Conservation (phyloP, 768 basidiomycete species). For the Naganishia vishniacii region DNA sequence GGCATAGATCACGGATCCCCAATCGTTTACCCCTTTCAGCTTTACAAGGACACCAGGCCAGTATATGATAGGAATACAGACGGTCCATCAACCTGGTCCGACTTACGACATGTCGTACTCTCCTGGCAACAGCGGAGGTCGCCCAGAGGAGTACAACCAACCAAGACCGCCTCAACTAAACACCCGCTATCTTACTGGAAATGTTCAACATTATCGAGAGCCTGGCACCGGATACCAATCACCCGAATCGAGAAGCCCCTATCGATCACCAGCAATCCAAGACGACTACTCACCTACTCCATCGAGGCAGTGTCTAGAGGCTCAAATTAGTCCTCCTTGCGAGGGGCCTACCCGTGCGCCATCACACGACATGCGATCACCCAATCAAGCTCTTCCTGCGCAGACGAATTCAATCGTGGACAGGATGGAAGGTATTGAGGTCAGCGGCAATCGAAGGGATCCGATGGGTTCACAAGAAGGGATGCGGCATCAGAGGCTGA, state of each 20-base stretch:
- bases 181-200: background rate
- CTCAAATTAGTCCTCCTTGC: background rate
- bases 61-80: slow-evolving; percentile 8
- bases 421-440: slow-evolving; percentile 13
- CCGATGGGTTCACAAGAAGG: background rate
- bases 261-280: slow-evolving; percentile 8
- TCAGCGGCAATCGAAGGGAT: slow-evolving; percentile 14
- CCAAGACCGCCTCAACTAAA: background rate
- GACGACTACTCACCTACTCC: slow-evolving; percentile 17
- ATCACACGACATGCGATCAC: background rate
- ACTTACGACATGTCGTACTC: slow-evolving; percentile 8
- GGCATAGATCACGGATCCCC: too few relatives aligned
- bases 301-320: background rate
- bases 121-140: background rate
- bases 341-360: background rate
- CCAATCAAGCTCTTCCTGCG: background rate
- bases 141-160: background rate
- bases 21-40: too few relatives aligned
- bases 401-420: slow-evolving; percentile 13
- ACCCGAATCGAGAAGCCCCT: slow-evolving; percentile 5
- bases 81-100: background rate
- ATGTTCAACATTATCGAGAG: slow-evolving; percentile 11
- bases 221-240: slow-evolving; percentile 1
- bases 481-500: background rate
- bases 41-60: too few relatives aligned